Base-by-base conservation (phyloP, 2,329 filamentous ascomycete genomes). In the Podosphaera xanthii region DNA sequence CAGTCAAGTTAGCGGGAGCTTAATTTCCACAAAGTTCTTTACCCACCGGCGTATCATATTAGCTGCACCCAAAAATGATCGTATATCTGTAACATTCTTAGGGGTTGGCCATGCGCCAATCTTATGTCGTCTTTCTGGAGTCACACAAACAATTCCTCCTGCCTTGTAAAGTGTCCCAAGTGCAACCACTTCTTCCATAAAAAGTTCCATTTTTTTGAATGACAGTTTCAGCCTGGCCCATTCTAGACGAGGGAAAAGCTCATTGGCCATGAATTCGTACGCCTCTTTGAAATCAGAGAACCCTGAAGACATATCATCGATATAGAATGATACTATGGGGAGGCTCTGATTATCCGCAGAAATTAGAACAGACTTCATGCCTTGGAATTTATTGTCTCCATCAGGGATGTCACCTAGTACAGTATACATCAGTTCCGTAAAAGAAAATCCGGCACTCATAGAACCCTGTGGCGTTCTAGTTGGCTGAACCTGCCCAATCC, bases 191-290 rank as follows among this genome's bases (percentile, higher is more conserved):
- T 58, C 44, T 48, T 31, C 35, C 35, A 49, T 58, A 54, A 59
- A 53, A 30, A 40, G 14, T 54, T 59, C n/a, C 8, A 59, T 22
- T 54, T 59, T 59, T 40, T 59, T 38, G 33, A 59, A 59, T 53
- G 34, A 53, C 22, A 22, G 22, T 22, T 22, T 22, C 22, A 22
- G 22, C 22, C 22, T 22, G 22, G 22, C 22, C 22, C 22, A 22
- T 22, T 22, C 22, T 22, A 22, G 22, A 22, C 22, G 22, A 22
- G 22, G 22, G 22, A 22, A 22, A 22, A 22, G 22, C 22, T 22
- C 22, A 22, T 22, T 22, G 22, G 22, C 22, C 22, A 22, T 22
- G 22, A 22, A 22, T 22, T 22, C 22, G 22, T 22, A 22, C 1
- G 22, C 22, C 22, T 22, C 22, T 22, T 38, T 22, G 22, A 22